These are phyloP conservation scores for Gynostemma pentaphyllum DNA, from an alignment of 306 rosid species.

Conservation along the genomic window DNA sequence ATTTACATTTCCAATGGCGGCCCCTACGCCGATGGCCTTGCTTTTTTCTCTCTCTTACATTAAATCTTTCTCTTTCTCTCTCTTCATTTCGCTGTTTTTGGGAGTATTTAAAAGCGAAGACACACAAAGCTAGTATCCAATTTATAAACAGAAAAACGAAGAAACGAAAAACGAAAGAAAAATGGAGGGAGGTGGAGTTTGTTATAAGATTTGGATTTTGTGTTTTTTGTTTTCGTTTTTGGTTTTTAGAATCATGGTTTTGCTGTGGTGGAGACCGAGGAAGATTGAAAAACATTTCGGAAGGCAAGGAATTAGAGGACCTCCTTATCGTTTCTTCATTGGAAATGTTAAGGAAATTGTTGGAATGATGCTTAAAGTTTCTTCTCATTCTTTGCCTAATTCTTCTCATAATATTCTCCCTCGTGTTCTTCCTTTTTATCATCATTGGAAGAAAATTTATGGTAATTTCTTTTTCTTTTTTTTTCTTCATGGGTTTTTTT, in stretches of 20 bases:
- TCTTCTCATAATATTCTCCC: constrained; percentile 90
- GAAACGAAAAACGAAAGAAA: not conserved
- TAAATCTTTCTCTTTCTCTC: constrained; percentile 11
- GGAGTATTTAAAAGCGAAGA: constrained; percentile 6
- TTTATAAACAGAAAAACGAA: not conserved
- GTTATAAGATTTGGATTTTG: constrained; percentile 24
- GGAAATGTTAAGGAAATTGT: constrained; percentile 81
- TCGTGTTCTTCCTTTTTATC: constrained; percentile 91
- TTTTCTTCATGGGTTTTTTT: not conserved
- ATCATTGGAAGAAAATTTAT: constrained; percentile 91
- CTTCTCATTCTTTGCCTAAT: constrained; percentile 73
- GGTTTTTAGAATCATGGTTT: constrained; percentile 28
- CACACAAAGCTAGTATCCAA: not conserved
- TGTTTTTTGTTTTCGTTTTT: constrained; percentile 16
- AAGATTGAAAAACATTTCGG: constrained; percentile 64
- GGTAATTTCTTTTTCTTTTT: constrained; percentile 24
- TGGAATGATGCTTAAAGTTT: constrained; percentile 79
- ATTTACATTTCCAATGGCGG: constrained; percentile 83
- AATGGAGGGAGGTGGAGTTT: not conserved
- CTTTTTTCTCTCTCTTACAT: constrained; percentile 12
- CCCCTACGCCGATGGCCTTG: constrained; percentile 96
- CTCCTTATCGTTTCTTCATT: constrained; percentile 97
- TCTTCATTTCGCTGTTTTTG: not conserved
- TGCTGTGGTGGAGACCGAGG: constrained; percentile 88
- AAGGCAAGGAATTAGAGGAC: constrained; percentile 87